These are phyloP conservation scores for Starmera pachycereana DNA, from an alignment of 805 yeast genomes.

Conservation along the genomic window DNA sequence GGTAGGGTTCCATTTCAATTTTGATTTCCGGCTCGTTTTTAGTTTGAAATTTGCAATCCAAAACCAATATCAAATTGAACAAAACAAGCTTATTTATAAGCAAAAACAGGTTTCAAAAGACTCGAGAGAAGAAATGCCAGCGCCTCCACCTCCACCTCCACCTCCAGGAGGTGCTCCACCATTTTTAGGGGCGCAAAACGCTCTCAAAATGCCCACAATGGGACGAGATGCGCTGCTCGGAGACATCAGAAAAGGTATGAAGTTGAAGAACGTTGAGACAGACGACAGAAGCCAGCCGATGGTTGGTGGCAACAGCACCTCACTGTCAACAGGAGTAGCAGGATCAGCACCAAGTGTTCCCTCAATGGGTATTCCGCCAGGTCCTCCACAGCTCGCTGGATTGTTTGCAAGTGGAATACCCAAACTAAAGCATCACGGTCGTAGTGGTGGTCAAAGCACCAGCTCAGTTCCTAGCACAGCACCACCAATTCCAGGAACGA, in stretches of 20 bases:
- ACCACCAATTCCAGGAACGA: conserved; percentile 16
- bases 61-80: no score
- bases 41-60: no score
- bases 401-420: conserved; percentile 18
- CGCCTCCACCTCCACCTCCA: conserved; percentile 54
- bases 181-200: conserved; percentile 20
- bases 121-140: conserved; percentile 16
- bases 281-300: conserved; percentile 56
- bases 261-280: conserved; percentile 53
- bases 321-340: conserved; percentile 5
- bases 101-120: not conserved
- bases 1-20: no score
- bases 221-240: conserved; percentile 56
- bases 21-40: no score
- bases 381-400: conserved; percentile 21
- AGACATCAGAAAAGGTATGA: conserved; percentile 67
- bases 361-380: conserved; percentile 6
- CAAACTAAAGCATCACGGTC: conserved; percentile 11
- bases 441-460: conserved; percentile 5
- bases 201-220: conserved; percentile 22
- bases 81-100: no score
- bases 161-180: conserved; percentile 30
- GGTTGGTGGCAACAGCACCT: conserved; percentile 26
- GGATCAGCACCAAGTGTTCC: conserved; percentile 8
- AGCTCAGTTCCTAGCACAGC: conserved; percentile 11